Evolutionary conservation across 2,329 filamentous ascomycete genomes (phyloP).

Genomic region (Xylariaceae sp.): DNA sequence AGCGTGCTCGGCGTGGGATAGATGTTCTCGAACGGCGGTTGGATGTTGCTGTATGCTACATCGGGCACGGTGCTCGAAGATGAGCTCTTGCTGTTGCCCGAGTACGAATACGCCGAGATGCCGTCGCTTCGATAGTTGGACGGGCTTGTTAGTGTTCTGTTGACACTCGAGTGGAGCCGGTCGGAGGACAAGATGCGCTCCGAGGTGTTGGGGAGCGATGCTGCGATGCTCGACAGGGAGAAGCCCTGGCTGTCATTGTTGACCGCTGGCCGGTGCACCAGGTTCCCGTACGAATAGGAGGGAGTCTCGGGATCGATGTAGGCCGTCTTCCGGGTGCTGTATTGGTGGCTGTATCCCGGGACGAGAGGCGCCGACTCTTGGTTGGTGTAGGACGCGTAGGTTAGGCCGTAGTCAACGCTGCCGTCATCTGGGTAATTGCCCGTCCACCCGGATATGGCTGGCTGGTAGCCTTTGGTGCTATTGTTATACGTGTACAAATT

Average conservation of each 20-base stretch:
- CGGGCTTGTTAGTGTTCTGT: conserved; percentile 32
- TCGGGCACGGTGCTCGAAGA: conserved; percentile 25
- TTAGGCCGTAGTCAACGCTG: conserved; percentile 35
- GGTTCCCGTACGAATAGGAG: conserved; percentile 33
- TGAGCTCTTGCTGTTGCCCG: conserved; percentile 14
- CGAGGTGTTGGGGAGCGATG: conserved; percentile 36
- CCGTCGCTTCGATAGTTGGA: conserved; percentile 32
- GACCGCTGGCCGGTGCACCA: conserved; percentile 37
- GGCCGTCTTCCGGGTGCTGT: conserved; percentile 28
- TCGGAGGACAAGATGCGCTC: conserved; percentile 28
- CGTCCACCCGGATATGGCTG: conserved; percentile 35
- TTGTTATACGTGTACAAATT: conserved; percentile 33
- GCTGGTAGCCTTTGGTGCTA: conserved; percentile 37
- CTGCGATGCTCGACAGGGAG: conserved; percentile 41
- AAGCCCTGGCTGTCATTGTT: conserved; percentile 36
- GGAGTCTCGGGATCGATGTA: conserved; percentile 37
- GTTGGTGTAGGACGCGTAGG: conserved; percentile 34
- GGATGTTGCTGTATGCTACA: conserved; percentile 30
- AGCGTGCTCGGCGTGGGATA: conserved; percentile 23
- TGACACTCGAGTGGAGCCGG: conserved; percentile 36
- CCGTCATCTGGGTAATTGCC: conserved; percentile 36
- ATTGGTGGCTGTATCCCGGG: conserved; percentile 31
- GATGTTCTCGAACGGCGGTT: conserved; percentile 25
- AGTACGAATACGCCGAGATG: conserved; percentile 25
- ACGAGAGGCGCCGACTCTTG: conserved; percentile 35